A percentile compares a stretch with the other conserved stretches of the same genome.
These are phyloP conservation scores for Aureobasidium sp. DNA, from an alignment of 2,329 filamentous ascomycete species.

Conservation along the genomic window DNA sequence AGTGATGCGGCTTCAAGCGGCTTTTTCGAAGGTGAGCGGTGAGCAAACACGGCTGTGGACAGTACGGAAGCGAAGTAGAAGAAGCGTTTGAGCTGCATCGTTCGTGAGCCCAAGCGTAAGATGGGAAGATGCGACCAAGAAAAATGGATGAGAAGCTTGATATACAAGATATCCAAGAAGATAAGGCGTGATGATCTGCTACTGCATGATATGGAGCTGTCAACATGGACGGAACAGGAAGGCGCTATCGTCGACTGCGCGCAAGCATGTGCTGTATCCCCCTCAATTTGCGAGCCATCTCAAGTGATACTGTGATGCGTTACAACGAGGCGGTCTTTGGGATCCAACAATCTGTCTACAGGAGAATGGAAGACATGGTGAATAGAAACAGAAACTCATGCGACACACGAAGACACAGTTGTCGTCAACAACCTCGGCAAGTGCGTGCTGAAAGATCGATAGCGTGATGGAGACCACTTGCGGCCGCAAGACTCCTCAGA, in stretches of 20 bases:
- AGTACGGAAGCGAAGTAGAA: neutral
- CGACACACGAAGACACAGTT: neutral
- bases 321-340: too few relatives aligned
- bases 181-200: neutral
- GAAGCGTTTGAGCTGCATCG: neutral
- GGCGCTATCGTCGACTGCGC: neutral
- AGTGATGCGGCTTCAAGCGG: neutral
- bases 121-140: neutral
- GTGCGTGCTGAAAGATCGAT: neutral
- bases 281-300: neutral
- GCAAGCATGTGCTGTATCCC: neutral
- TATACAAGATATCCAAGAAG: neutral
- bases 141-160: neutral
- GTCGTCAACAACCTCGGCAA: neutral
- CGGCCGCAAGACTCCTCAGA: neutral
- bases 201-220: neutral
- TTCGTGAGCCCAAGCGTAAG: neutral
- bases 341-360: neutral
- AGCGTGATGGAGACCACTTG: neutral
- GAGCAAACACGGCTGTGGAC: neutral
- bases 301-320: too few relatives aligned
- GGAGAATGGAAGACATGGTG: neutral
- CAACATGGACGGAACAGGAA: constrained; percentile 2
- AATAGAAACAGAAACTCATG: neutral
- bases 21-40: neutral